These are phyloP conservation scores for Porphyrellus sp. DNA, from an alignment of 1,284 basidiomycete species.

Conservation along the genomic window DNA sequence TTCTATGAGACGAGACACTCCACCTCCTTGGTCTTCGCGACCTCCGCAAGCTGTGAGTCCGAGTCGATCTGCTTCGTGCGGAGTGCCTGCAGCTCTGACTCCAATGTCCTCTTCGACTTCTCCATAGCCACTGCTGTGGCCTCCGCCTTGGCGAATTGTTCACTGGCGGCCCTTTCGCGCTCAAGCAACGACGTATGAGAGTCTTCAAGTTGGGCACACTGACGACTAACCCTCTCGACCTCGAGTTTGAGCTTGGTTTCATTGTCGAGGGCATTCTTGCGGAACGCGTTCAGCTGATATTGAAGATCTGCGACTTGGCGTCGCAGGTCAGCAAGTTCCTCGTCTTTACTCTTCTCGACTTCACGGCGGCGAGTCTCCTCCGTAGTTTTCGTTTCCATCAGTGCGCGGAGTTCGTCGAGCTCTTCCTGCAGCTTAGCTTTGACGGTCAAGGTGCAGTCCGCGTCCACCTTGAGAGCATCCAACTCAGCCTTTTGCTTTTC, in stretches of 20 bases:
- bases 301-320: slow-evolving; percentile 60
- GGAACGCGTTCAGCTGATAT: slow-evolving; percentile 57
- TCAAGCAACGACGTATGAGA: slow-evolving; percentile 65
- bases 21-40: slow-evolving; percentile 70
- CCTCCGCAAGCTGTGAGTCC: slow-evolving; percentile 65
- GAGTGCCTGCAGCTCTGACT: slow-evolving; percentile 73
- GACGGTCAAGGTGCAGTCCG: slow-evolving; percentile 48
- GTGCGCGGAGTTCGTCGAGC: slow-evolving; percentile 78
- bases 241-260: slow-evolving; percentile 71
- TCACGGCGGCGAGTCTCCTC: slow-evolving; percentile 85
- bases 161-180: slow-evolving; percentile 51
- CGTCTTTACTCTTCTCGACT: slow-evolving; percentile 84
- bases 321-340: slow-evolving; percentile 78
- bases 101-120: slow-evolving; percentile 65
- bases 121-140: slow-evolving; percentile 60
- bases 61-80: slow-evolving; percentile 71
- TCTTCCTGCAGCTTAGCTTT: slow-evolving; percentile 74
- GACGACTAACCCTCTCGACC: slow-evolving; percentile 55
- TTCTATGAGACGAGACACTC: slow-evolving; percentile 15
- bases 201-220: slow-evolving; percentile 54
- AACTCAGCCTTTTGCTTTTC: slow-evolving; percentile 70
- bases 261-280: slow-evolving; percentile 53
- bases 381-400: slow-evolving; percentile 82
- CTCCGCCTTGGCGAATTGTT: slow-evolving; percentile 53
- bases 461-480: slow-evolving; percentile 61